Percentiles rank a stretch among this genome's conserved stretches.
Evolutionary conservation across 1,284 basidiomycete species (phyloP).

Genomic region (Amylostereum chailletii): DNA sequence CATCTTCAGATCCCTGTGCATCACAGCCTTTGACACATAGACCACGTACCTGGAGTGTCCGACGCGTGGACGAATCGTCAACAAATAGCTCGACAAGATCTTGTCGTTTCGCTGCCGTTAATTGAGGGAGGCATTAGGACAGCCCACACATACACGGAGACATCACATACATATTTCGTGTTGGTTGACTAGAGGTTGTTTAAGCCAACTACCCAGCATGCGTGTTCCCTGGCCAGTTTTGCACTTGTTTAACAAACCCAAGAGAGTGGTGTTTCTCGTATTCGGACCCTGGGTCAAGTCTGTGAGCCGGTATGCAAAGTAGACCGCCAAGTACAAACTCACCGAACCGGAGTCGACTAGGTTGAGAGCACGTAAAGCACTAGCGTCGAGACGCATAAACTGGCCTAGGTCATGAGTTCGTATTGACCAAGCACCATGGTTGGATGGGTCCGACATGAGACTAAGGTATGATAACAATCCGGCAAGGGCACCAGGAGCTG

Average conservation of each 20-base stretch:
- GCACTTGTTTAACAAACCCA: constrained; percentile 90
- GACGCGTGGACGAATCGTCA: constrained; percentile 68
- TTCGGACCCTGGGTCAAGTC: constrained; percentile 29
- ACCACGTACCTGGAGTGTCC: constrained; percentile 56
- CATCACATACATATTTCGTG: constrained; percentile 79
- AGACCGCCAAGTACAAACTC: constrained; percentile 11
- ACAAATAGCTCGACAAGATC: constrained; percentile 84
- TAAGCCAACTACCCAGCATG: constrained; percentile 88
- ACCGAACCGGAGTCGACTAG: constrained; percentile 62
- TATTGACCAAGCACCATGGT: constrained; percentile 78
- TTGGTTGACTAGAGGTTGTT: constrained; percentile 91
- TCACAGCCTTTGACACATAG: background rate
- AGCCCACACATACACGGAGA: background rate
- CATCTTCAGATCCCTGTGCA: background rate
- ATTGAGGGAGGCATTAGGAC: constrained; percentile 6
- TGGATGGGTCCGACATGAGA: constrained; percentile 75
- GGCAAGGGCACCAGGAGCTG: constrained; percentile 73
- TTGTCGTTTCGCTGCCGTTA: constrained; percentile 64
- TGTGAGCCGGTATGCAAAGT: background rate
- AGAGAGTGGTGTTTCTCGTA: constrained; percentile 79
- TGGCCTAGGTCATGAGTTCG: constrained; percentile 87
- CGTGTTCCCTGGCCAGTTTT: constrained; percentile 96
- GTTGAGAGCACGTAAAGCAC: constrained; percentile 87
- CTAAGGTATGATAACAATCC: constrained; percentile 81
- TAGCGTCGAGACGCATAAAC: constrained; percentile 94